phyloP scores from a whole-genome alignment of 352 stramenopile genomes.

The Phytophthora crassamura region DNA sequence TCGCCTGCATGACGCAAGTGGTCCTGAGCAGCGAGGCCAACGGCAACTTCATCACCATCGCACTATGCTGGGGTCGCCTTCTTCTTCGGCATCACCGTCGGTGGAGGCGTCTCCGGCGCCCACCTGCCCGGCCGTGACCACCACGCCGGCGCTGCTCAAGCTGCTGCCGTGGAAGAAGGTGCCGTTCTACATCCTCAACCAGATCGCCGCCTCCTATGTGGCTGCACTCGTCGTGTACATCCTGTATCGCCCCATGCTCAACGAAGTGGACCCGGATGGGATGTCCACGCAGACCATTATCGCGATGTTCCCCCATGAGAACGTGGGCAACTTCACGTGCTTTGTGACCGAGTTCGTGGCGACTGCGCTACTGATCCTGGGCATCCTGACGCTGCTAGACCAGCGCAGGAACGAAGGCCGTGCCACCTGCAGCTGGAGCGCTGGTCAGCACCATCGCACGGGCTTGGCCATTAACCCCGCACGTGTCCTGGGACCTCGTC shows the following conservation, averaged over 20 bases:
- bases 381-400: no score
- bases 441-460: no score
- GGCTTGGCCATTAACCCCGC: no score
- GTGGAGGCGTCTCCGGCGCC: slow-evolving; percentile 42
- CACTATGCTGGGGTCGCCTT: slow-evolving; percentile 54
- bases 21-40: slow-evolving; percentile 37
- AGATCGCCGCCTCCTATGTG: slow-evolving; percentile 39
- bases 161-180: slow-evolving; percentile 19
- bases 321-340: no score
- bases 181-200: slow-evolving; percentile 38
- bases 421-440: no score
- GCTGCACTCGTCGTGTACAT: slow-evolving; percentile 38
- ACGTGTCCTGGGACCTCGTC: no score
- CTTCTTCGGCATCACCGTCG: slow-evolving; percentile 48
- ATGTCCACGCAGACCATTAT: no score
- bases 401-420: no score
- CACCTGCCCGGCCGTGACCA: slow-evolving; percentile 34
- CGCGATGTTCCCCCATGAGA: no score
- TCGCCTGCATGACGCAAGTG: slow-evolving; percentile 48
- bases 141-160: slow-evolving; percentile 10
- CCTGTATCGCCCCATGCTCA: slow-evolving; percentile 47
- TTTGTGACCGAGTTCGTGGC: no score
- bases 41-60: slow-evolving; percentile 52
- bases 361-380: no score
- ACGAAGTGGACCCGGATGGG: slow-evolving; percentile 31